Evolutionary conservation across 225 moss, liverwort and hornwort genomes (phyloP), one percentile per base, ranked within the genome.

Genomic region (Marchantia paleacea): DNA sequence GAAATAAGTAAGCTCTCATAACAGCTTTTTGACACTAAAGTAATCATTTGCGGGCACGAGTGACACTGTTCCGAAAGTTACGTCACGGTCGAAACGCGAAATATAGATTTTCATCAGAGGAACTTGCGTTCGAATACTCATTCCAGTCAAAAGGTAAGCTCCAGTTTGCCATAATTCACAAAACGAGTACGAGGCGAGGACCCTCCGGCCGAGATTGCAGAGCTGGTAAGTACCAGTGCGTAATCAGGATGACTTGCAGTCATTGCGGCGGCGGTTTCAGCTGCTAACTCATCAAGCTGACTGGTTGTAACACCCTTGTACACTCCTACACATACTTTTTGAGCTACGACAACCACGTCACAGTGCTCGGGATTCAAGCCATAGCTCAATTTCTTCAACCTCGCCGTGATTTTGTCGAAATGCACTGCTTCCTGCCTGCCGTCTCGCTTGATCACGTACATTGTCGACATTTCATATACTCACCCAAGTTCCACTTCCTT

Each of bases 391-490:
- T 95, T 95, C 87, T 91, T 93, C 83, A 99, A 63, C 65, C 97
- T 83, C 19, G 97, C 97, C 0, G 95, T 99, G 15, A 99, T 99
- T 85, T 99, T 95, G 63, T 99, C 93, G 0, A 99, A 95, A 73
- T 95, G 97, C 19, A 99, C 93, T 0, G 95, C 91, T 85, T 99
- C 97, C 82, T 92, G 89, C 88, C 97, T 83, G 4, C 95, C 94
- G 78, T 95, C 95, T 81, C 95, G 87, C 93, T 95, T 99, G n/a
- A 95, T 86, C 11, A 99, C 95, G 81, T 94, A 99, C 97, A 99
- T 99, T 65, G 71, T 88, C 48, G 87, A 87, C 87, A 87, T 87
- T 16, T n/a, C n/a, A 15, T 58, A 0, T 51, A 20, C 12, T 13
- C 12, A 2, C 14, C 53, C 14, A 20, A 58, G 58, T 19, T 9